A percentile compares a stretch with the other conserved stretches of the same genome.
Conservation (phyloP, 1,139 yeast genomes). For the Yamadazyma oceani region DNA sequence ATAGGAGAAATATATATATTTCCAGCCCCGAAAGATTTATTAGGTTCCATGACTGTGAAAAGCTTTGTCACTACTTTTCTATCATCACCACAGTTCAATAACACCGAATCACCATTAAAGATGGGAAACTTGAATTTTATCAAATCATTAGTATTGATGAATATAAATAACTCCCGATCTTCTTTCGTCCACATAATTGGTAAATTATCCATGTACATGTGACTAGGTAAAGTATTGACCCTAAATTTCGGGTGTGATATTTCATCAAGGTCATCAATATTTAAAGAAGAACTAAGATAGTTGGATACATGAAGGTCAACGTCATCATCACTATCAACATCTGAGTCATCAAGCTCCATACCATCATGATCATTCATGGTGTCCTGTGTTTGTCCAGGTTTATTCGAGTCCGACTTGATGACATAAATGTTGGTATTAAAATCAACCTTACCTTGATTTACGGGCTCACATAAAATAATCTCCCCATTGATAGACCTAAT, state of each 20-base stretch:
- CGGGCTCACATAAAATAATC: conserved; percentile 68
- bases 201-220: conserved; percentile 24
- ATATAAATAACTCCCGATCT: conserved; percentile 50
- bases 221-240: conserved; percentile 32
- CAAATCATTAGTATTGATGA: conserved; percentile 52
- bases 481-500: conserved; percentile 47
- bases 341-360: too few relatives aligned
- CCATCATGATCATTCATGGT: too few relatives aligned
- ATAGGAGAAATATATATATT: conserved; percentile 64
- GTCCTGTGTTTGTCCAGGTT: too few relatives aligned
- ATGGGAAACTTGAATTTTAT: conserved; percentile 54
- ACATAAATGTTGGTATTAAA: conserved; percentile 51
- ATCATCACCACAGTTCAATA: conserved; percentile 26
- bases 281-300: conserved; percentile 35
- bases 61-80: conserved; percentile 42
- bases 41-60: conserved; percentile 67
- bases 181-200: conserved; percentile 36
- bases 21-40: conserved; percentile 34
- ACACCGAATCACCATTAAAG: conserved; percentile 68
- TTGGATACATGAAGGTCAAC: conserved; percentile 35
- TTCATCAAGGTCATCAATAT: conserved; percentile 18
- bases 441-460: conserved; percentile 60
- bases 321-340: conserved; percentile 8
- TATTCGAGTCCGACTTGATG: conserved; percentile 28
- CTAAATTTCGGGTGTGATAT: conserved; percentile 16